Evolutionary conservation across 129 eudicot genomes (phyloP).

Genomic region (Artemisia argyi): DNA sequence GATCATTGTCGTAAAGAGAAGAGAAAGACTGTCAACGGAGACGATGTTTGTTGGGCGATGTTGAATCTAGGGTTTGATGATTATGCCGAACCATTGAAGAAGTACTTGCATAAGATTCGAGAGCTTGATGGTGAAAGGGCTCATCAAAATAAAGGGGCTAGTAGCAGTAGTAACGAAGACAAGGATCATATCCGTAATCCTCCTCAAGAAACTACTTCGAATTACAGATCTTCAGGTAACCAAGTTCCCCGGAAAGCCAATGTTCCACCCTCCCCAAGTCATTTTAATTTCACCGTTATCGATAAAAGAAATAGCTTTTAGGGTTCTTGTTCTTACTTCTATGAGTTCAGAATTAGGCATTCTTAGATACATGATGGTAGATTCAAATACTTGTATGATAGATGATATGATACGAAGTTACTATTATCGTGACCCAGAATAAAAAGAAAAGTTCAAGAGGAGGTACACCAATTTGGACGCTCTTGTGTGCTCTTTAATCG

Average conservation of each 20-base stretch:
- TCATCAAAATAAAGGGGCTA: constrained; percentile 38
- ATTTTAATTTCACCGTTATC: constrained; percentile 27
- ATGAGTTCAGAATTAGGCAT: constrained; percentile 19
- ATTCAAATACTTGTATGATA: constrained; percentile 28
- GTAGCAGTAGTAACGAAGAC: constrained; percentile 42
- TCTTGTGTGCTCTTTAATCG: constrained; percentile 5
- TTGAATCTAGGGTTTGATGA: constrained; percentile 81
- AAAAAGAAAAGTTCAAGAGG: constrained; percentile 11
- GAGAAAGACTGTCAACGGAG: constrained; percentile 86
- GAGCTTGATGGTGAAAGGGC: constrained; percentile 66
- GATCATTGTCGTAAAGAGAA: constrained; percentile 87
- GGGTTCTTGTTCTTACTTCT: constrained; percentile 8
- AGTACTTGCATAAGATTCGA: constrained; percentile 66
- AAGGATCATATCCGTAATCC: constrained; percentile 21
- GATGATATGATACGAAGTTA: constrained; percentile 16
- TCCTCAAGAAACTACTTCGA: constrained; percentile 35
- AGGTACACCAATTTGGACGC: constrained; percentile 3
- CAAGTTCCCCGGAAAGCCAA: constrained; percentile 23
- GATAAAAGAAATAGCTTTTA: constrained; percentile 42
- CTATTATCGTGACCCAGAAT: constrained; percentile 17
- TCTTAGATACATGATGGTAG: constrained; percentile 7
- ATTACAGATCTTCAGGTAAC: constrained; percentile 34
- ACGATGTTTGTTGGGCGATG: constrained; percentile 92
- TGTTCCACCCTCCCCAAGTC: constrained; percentile 31
- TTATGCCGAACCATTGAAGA: constrained; percentile 49